phyloP scores from a whole-genome alignment of 1,284 basidiomycete genomes.

The Pisolithus thermaeus region DNA sequence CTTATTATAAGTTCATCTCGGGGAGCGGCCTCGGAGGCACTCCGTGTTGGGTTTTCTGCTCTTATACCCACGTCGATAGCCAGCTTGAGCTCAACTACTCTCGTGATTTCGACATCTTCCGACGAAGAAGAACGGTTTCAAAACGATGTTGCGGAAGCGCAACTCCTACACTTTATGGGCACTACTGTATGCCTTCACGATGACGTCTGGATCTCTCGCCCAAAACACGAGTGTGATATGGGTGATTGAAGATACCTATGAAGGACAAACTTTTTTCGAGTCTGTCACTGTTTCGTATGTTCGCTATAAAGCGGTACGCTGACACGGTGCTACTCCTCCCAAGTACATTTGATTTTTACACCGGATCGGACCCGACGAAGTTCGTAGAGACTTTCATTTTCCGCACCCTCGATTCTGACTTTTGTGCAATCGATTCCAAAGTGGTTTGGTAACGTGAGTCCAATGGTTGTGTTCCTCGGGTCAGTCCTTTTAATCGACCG shows the following conservation, averaged over 20 bases:
- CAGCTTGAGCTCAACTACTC: slow-evolving; percentile 1
- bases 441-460: slow-evolving; percentile 58
- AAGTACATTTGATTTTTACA: slow-evolving; percentile 58
- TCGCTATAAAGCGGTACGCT: slow-evolving; percentile 5
- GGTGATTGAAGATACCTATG: slow-evolving; percentile 50
- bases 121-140: slow-evolving; percentile 4
- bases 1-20: not conserved
- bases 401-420: not conserved
- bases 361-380: slow-evolving; percentile 60
- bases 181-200: slow-evolving; percentile 13
- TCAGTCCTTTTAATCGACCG: not conserved
- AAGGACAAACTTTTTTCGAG: slow-evolving; percentile 51
- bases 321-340: slow-evolving; percentile 4
- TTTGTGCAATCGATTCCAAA: slow-evolving; percentile 21
- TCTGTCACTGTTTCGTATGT: slow-evolving; percentile 26
- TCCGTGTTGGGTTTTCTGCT: not conserved
- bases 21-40: not conserved
- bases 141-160: slow-evolving; percentile 13
- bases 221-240: slow-evolving; percentile 47
- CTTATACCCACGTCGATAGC: not conserved
- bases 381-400: not conserved
- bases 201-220: slow-evolving; percentile 23
- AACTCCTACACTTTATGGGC: slow-evolving; percentile 7
- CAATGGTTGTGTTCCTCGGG: not conserved
- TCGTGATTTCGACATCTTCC: not conserved